Evolutionary conservation across 2,329 filamentous ascomycete genomes (phyloP), one percentile per base, ranked within the genome.

Genomic region (Elsinoe ampelina): DNA sequence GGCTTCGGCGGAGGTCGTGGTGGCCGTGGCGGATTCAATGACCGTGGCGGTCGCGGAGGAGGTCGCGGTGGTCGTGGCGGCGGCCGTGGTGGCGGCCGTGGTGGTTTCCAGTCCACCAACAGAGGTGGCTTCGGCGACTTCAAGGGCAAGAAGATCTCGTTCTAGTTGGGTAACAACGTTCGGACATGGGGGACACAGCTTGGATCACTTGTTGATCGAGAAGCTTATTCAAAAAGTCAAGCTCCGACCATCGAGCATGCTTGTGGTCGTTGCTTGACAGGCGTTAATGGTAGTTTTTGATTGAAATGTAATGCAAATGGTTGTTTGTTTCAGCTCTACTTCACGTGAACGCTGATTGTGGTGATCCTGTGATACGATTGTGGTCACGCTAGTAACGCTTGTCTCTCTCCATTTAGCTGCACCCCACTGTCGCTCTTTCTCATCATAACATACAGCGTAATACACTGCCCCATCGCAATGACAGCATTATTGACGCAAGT

Each of bases 141-240:
- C 77, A 77, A 82, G 73, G 89, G 89, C 73, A 86, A 83, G 77
- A 93, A 91, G 83, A 83, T 82, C 70, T 87, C 83, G 62, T 89
- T 89, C 71, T 61, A 64, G 54, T 15, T n/a, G 22, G 22, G 6
- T 8, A 32, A 15, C 26, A 55, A 42, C 30, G 22, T 35, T 56
- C 30, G 20, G 41, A 39, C 34, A 56, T 47, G 52, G 6, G n/a
- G 32, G 47, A 34, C 13, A 20, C 26, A 38, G 48, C 48, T 52
- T 39, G 34, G 48, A 52, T 52, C 48, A 38, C 48, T 39, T 15
- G 48, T 15, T 52, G 48, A 26, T 52, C 48, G 17, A 19, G 48
- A 52, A 39, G 48, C 48, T 52, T 39, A 15, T 26, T 15, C 45
- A 34, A 39, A 30, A 52, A 36, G 34, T 52, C 34, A 52, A 52